phyloP scores from a whole-genome alignment of 208 protist genomes.

The Phytomonas sp. region DNA sequence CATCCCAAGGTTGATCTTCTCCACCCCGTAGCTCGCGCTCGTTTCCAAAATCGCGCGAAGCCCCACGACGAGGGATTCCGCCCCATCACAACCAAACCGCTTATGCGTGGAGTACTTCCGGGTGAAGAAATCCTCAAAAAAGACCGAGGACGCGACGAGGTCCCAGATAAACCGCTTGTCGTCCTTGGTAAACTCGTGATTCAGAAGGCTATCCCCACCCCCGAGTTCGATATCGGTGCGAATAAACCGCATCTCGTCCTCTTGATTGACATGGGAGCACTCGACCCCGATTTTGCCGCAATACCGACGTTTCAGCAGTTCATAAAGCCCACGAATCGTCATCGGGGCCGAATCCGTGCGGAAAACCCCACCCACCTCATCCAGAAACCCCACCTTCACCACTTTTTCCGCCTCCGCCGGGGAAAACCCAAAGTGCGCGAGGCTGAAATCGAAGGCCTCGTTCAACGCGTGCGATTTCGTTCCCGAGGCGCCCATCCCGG shows the following conservation, averaged over 20 bases:
- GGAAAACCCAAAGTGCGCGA: constrained; percentile 75
- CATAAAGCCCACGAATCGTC: constrained; percentile 73
- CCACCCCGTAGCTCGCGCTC: constrained; percentile 78
- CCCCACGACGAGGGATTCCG: constrained; percentile 93
- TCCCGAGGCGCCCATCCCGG: neutral
- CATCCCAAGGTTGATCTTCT: constrained; percentile 96
- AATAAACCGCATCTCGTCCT: constrained; percentile 85
- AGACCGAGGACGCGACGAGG: constrained; percentile 87
- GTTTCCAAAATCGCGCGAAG: constrained; percentile 91
- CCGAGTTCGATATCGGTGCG: constrained; percentile 86
- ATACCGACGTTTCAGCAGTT: constrained; percentile 77
- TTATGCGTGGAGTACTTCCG: constrained; percentile 93
- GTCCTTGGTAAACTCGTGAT: constrained; percentile 43
- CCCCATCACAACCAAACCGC: constrained; percentile 96
- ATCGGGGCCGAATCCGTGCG: constrained; percentile 50
- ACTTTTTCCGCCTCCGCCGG: constrained; percentile 49
- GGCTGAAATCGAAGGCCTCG: constrained; percentile 32
- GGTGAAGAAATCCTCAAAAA: constrained; percentile 94
- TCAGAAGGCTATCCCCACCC: constrained; percentile 29
- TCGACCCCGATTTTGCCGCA: constrained; percentile 89
- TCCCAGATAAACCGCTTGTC: constrained; percentile 89
- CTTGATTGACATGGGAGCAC: constrained; percentile 92
- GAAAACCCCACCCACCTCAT: constrained; percentile 65
- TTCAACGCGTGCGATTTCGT: neutral
- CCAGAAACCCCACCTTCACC: constrained; percentile 75